A percentile compares a stretch with the other conserved stretches of the same genome.
phyloP scores from a whole-genome alignment of 306 rosid species.

The Casuarina glauca region DNA sequence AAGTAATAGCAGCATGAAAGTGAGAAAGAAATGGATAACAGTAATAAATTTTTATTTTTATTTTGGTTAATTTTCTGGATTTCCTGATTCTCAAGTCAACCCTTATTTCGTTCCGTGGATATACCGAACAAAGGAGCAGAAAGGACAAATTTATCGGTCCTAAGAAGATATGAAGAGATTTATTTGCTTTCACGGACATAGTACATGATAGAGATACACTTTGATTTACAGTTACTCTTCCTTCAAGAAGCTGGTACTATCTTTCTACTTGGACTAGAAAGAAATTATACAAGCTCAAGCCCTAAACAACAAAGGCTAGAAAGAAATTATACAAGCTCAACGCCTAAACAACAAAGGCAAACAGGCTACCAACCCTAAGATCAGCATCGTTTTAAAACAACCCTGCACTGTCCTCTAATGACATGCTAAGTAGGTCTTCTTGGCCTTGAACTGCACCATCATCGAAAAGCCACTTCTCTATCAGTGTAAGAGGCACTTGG shows the following conservation, averaged over 20 bases:
- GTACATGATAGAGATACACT: neutral
- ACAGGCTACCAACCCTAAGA: neutral
- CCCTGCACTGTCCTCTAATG: constrained; percentile 41
- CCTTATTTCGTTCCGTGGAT: neutral
- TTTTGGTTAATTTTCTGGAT: neutral
- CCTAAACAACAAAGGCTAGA: neutral
- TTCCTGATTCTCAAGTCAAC: neutral
- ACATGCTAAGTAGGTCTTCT: constrained; percentile 53
- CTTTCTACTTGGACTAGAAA: constrained; percentile 9
- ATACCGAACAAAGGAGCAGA: neutral
- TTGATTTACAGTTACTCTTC: neutral
- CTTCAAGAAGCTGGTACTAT: neutral
- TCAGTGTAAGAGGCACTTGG: constrained; percentile 59
- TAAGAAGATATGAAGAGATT: neutral
- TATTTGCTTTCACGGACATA: neutral
- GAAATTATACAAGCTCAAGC: neutral
- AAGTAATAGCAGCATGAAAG: neutral
- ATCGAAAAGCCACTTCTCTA: constrained; percentile 88
- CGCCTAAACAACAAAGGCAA: neutral
- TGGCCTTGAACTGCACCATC: constrained; percentile 58
- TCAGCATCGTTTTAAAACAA: constrained; percentile 33
- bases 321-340: neutral
- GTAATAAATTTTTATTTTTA: neutral
- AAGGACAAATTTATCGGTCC: neutral
- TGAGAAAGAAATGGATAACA: neutral